phyloP scores from a whole-genome alignment of 1,139 yeast genomes.

The Geotrichum restrictum region DNA sequence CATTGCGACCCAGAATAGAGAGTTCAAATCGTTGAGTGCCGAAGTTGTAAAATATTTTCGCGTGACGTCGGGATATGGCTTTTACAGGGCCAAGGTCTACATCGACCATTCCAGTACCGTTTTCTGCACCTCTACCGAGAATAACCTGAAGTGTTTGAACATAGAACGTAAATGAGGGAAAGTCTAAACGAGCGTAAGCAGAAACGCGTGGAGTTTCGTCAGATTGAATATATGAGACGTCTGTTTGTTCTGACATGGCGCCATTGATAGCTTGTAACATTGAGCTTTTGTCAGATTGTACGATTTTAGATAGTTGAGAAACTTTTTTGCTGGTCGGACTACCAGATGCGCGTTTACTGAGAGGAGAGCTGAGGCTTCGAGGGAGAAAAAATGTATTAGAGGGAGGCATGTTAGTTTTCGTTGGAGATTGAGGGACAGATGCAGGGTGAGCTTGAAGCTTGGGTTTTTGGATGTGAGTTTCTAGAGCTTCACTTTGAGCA shows the following conservation, averaged over 20 bases:
- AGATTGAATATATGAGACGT: constrained; percentile 1
- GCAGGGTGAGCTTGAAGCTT: constrained; percentile 12
- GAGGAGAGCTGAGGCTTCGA: constrained; percentile 4
- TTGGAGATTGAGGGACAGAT: constrained; percentile 20
- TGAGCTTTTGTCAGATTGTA: constrained; percentile 17
- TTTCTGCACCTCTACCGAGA: constrained; percentile 81
- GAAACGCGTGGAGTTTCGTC: constrained; percentile 42
- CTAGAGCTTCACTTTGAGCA: constrained; percentile 18
- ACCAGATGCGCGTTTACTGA: neutral
- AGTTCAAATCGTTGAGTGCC: constrained; percentile 91
- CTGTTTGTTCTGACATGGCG: constrained; percentile 7
- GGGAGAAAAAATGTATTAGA: constrained; percentile 1
- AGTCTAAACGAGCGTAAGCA: constrained; percentile 92
- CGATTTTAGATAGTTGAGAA: neutral
- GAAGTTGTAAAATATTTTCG: constrained; percentile 89
- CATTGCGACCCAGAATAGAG: constrained; percentile 87
- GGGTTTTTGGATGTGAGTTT: constrained; percentile 11
- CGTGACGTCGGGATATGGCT: constrained; percentile 89
- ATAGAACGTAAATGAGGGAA: constrained; percentile 86
- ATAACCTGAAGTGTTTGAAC: constrained; percentile 94
- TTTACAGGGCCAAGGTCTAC: constrained; percentile 88
- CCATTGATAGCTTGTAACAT: constrained; percentile 19
- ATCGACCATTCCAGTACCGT: constrained; percentile 56
- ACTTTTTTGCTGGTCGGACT: constrained; percentile 7
- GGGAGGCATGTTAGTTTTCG: neutral